Conservation (phyloP, 495 filamentous ascomycete genomes). For the Trichoderma orchidacearum region DNA sequence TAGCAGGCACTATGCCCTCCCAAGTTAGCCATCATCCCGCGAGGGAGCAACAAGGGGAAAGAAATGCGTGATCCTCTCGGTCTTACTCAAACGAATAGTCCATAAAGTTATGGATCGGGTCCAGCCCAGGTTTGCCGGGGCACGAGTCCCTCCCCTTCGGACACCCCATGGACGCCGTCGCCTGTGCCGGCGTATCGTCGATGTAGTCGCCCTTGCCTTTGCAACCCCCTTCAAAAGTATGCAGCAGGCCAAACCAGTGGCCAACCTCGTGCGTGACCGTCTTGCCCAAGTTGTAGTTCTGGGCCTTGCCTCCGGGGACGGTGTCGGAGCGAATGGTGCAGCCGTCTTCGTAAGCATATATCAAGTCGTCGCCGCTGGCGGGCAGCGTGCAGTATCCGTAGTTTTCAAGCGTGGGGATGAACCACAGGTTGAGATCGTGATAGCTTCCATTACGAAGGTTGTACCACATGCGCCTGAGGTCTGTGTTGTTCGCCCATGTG, state of each 20-base stretch:
- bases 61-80: background rate
- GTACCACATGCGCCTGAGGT: conserved; percentile 41
- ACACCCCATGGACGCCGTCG: conserved; percentile 40
- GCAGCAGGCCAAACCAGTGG: conserved; percentile 52
- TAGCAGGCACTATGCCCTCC: conserved; percentile 22
- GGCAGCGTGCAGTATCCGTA: conserved; percentile 45
- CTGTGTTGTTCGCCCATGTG: conserved; percentile 35
- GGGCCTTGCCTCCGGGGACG: conserved; percentile 37
- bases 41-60: background rate
- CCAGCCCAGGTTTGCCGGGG: conserved; percentile 27
- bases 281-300: conserved; percentile 42
- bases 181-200: conserved; percentile 44
- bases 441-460: conserved; percentile 47
- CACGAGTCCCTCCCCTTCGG: conserved; percentile 41
- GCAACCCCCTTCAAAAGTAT: conserved; percentile 55
- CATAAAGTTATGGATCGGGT: conserved; percentile 55
- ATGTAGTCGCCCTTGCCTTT: conserved; percentile 39
- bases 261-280: conserved; percentile 53
- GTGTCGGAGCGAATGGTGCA: conserved; percentile 41
- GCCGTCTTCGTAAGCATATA: conserved; percentile 33
- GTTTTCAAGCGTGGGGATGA: conserved; percentile 36
- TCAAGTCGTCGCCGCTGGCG: conserved; percentile 14
- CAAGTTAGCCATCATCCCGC: conserved; percentile 5
- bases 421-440: conserved; percentile 49
- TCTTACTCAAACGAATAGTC: conserved; percentile 46